Evolutionary conservation across 2,329 filamentous ascomycete genomes (phyloP).

Genomic region (Aphanoascus verrucosus): DNA sequence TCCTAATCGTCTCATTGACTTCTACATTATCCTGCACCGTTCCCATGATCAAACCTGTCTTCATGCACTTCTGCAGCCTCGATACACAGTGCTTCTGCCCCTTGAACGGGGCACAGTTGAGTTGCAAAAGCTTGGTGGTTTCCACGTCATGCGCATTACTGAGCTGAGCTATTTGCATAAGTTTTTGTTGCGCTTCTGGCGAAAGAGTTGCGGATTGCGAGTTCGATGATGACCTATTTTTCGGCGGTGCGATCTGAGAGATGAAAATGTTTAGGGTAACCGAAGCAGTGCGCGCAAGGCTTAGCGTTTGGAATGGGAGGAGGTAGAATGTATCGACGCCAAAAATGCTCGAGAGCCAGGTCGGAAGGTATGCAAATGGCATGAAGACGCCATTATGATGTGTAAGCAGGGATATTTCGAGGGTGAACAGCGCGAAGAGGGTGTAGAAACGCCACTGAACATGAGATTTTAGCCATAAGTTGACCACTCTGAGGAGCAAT

Average conservation of each 20-base stretch:
- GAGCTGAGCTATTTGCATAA: constrained; percentile 56
- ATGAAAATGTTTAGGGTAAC: constrained; percentile 76
- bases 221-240: constrained; percentile 37
- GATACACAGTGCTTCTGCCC: constrained; percentile 56
- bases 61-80: constrained; percentile 60
- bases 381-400: constrained; percentile 37
- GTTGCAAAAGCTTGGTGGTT: constrained; percentile 55
- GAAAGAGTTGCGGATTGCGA: constrained; percentile 28
- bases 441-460: constrained; percentile 42
- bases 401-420: constrained; percentile 49
- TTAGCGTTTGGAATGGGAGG: constrained; percentile 75
- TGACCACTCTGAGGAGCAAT: constrained; percentile 18
- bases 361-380: constrained; percentile 26
- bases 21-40: constrained; percentile 68
- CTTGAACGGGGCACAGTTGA: constrained; percentile 72
- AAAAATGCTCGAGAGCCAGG: constrained; percentile 22
- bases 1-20: constrained; percentile 67
- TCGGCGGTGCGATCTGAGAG: constrained; percentile 63
- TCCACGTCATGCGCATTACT: constrained; percentile 57
- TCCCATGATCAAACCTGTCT: constrained; percentile 80
- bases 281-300: constrained; percentile 62
- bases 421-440: constrained; percentile 44
- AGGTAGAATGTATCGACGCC: constrained; percentile 40
- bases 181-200: constrained; percentile 48
- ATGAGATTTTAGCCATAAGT: constrained; percentile 18